phyloP scores from a whole-genome alignment of 345 rosid genomes.

The Kandelia obovata region DNA sequence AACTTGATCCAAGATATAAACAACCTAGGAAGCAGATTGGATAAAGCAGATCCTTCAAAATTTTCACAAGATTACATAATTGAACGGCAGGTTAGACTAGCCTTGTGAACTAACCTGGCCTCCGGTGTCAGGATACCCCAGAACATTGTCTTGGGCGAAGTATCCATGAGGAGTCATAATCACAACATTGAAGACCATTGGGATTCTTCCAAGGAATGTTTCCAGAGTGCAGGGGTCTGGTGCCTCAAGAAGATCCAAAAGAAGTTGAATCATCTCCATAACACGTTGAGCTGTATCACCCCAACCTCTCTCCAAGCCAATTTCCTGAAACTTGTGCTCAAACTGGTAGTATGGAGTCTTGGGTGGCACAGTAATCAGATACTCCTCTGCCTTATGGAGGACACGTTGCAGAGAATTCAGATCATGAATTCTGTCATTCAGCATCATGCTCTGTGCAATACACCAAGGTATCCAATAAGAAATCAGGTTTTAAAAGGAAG shows the following conservation, averaged over 20 bases:
- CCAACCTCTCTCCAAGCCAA: constrained; percentile 88
- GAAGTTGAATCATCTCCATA: constrained; percentile 74
- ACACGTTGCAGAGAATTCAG: constrained; percentile 55
- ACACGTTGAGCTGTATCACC: constrained; percentile 72
- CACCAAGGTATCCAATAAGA: background rate
- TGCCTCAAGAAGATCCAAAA: constrained; percentile 82
- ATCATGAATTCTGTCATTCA: constrained; percentile 58
- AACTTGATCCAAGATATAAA: constrained; percentile 89
- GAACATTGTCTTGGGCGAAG: constrained; percentile 84
- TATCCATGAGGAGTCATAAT: constrained; percentile 87
- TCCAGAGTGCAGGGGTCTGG: constrained; percentile 88
- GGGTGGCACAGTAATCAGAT: constrained; percentile 37
- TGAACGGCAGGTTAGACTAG: background rate
- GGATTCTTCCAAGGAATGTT: constrained; percentile 71
- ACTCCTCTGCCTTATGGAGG: constrained; percentile 80
- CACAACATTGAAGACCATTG: constrained; percentile 86
- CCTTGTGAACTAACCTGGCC: constrained; percentile 60
- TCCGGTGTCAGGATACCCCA: constrained; percentile 92
- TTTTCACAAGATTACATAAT: background rate
- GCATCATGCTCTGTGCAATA: constrained; percentile 58
- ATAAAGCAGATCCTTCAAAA: background rate
- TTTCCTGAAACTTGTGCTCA: constrained; percentile 70
- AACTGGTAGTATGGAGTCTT: constrained; percentile 55
- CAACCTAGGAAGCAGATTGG: constrained; percentile 41
- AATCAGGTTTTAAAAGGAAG: background rate